Evolutionary conservation across 306 rosid genomes (phyloP), one percentile per base, ranked within the genome.

Genomic region (Albizia julibrissin): DNA sequence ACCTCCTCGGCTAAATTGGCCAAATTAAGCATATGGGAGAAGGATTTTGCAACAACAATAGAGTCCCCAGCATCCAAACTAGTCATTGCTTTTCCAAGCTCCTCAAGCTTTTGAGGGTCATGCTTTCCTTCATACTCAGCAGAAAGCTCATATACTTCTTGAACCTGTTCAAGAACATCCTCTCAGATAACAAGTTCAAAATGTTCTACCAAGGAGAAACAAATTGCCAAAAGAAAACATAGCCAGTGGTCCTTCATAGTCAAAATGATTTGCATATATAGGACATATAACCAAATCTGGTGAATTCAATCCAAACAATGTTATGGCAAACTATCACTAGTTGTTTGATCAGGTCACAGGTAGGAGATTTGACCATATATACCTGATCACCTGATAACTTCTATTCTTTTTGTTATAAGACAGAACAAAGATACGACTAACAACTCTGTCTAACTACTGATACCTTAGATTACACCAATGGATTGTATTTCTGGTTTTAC

Each of bases 1-100:
- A 96, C 98, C 89, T 95, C 98, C 91, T 95, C 99, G 15, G 99
- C 99, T 86, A 96, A 91, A 92, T 96, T 96, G 77, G 99, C 99
- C 86, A 96, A 87, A 90, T 91, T 96, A 90, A 96, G 99, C 99
- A 96, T 96, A 80, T 96, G 98, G 29, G 98, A 80, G 78, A 96
- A 96, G 81, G 99, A 88, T 81, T 96, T 96, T 7, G 98, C 93
- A 64, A 96, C 84, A 71, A 96, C 97, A 79, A 96, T 96, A 46
- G 97, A 96, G 80, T 96, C 98, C 75, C 99, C 99, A 7, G 99
- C 97, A 79, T 96, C 97, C 86, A 96, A 91, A 87, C 97, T 91
- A 27, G 97, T 93, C 74, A 96, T 74, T 79, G 90, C 87, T 61
- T 61, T 93, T 80, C 99, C 99, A 22, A 96, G 95, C 66, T 93